Percentiles rank a stretch among this genome's conserved stretches.
Evolutionary conservation across 805 yeast species (phyloP).

Genomic region (Cyberlindnera maritima): DNA sequence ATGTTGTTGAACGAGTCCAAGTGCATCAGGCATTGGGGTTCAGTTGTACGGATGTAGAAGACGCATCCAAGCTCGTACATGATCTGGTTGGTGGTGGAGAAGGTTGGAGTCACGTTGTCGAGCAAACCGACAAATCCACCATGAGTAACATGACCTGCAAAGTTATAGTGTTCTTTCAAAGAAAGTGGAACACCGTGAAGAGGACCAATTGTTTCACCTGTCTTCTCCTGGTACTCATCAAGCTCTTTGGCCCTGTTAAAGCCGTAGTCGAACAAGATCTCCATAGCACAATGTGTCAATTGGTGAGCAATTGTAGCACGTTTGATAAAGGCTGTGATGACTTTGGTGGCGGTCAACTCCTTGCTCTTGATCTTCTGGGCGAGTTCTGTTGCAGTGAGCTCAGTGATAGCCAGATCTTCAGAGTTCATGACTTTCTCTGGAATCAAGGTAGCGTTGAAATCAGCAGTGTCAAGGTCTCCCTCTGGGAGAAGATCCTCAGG

Average conservation of each 20-base stretch:
- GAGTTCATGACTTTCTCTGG: conserved; percentile 22
- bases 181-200: conserved; percentile 70
- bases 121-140: conserved; percentile 57
- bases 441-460: conserved; percentile 23
- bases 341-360: conserved; percentile 23
- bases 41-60: conserved; percentile 61
- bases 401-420: conserved; percentile 22
- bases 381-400: conserved; percentile 21
- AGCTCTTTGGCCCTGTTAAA: conserved; percentile 50
- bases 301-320: conserved; percentile 63
- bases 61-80: conserved; percentile 41
- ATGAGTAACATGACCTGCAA: conserved; percentile 51
- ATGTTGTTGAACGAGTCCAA: conserved; percentile 60
- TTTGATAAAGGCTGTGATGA: conserved; percentile 30
- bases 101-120: conserved; percentile 44
- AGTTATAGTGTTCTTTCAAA: conserved; percentile 61
- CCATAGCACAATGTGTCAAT: conserved; percentile 57
- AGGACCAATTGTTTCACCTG: conserved; percentile 60
- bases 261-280: conserved; percentile 66
- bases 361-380: conserved; percentile 17
- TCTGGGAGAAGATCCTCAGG: conserved; percentile 22
- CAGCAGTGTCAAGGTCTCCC: conserved; percentile 19
- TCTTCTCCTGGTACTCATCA: conserved; percentile 47
- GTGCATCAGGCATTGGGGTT: conserved; percentile 72
- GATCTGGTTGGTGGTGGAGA: conserved; percentile 46